Evolutionary conservation across 306 rosid genomes (phyloP), one percentile per base, ranked within the genome.

Genomic region (Canavalia gladiata): DNA sequence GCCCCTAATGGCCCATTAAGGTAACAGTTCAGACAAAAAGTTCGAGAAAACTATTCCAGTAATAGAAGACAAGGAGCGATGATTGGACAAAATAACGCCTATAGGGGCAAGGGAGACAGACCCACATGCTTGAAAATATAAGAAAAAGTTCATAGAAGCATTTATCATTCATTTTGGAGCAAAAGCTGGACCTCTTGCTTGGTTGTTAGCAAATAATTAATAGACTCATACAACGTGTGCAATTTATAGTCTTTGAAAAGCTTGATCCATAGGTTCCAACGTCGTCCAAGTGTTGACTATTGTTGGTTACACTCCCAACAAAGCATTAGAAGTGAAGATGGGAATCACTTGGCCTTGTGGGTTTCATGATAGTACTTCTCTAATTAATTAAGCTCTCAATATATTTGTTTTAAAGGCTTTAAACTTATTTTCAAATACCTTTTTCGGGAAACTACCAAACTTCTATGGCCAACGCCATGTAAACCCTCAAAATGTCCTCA

Each of bases 1-100:
- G 43, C 12, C 0, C 31, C 4, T 11, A 2, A 67, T 68, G 57
- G 33, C 4, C n/a, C 18, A 33, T 0, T 18, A 67, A 43, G 54
- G 49, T 58, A 42, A 67, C 35, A 67, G 8, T 68, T 68, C 1
- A 5, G 46, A 68, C 74, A 72, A 35, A 71, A 72, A 51, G 76
- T 72, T 4, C 8, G 8, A 25, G 64, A 34, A 51, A 51, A 33
- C 28, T 10, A 62, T 7, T 68, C 25, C 25, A 18, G 5, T 42
- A 45, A 30, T 11, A 49, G 1, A 25, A 2, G 5, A 47, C 28
- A 70, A 30, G 28, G 46, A 64, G 6, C 1, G 30, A 68, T 46
- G 58, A 70, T 11, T 31, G 29, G 58, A 49, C n/a, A 49, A 50
- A 50, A 49, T 12, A 31, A 9, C 12, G 25, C 25, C 25, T 0